Evolutionary conservation across 148 eudicot genomes (phyloP).

Genomic region (Diospyros kaki): DNA sequence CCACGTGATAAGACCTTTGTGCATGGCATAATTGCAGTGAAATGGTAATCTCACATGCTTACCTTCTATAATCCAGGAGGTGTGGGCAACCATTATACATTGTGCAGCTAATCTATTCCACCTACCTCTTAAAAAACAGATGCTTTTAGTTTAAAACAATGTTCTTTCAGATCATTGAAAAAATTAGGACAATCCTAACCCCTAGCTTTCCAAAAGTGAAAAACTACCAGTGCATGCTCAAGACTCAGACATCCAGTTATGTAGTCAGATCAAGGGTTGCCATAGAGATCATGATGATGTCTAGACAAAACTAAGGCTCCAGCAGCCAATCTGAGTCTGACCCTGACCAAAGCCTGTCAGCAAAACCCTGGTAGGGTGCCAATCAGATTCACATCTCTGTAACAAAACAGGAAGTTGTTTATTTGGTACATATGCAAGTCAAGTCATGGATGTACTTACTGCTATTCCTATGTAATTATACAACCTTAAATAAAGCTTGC

Average conservation of each 20-base stretch:
- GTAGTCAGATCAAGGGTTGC: neutral
- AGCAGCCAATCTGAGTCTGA: neutral
- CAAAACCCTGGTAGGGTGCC: neutral
- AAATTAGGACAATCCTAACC: neutral
- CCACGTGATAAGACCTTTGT: too few species aligned
- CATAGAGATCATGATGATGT: neutral
- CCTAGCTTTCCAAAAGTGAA: neutral
- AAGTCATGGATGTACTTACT: neutral
- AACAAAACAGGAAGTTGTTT: neutral
- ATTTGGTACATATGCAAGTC: constrained; percentile 1
- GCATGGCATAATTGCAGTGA: too few species aligned
- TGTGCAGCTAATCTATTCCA: too few species aligned
- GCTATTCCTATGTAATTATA: neutral
- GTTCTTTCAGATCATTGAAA: too few species aligned
- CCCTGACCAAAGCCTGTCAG: neutral
- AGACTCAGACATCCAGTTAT: neutral
- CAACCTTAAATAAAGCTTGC: neutral
- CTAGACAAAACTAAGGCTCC: neutral
- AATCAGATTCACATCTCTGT: neutral
- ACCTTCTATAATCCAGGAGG: too few species aligned
- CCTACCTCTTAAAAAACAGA: too few species aligned
- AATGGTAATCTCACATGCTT: too few species aligned
- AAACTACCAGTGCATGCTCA: neutral
- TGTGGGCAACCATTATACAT: too few species aligned
- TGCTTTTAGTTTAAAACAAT: too few species aligned